Base-by-base conservation (phyloP, 2,329 filamentous ascomycete genomes). In the Penicillium glabrum region DNA sequence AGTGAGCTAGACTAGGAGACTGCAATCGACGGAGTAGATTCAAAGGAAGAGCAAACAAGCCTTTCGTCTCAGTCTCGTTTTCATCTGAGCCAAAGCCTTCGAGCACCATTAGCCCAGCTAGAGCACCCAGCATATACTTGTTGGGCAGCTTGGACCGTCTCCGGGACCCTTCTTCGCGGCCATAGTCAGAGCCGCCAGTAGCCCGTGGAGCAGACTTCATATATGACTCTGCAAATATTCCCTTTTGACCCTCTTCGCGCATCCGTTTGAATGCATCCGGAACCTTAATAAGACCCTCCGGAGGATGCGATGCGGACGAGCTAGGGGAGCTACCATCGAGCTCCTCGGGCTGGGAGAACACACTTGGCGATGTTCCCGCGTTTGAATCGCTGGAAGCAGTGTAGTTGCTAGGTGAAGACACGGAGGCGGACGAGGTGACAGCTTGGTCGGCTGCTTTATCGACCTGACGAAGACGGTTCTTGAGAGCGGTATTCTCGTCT, bases 91-190 rank as follows among this genome's bases (percentile, higher is more conserved):
- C 82, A 54, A 93, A 81, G 1, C 91, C 91, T 75, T 97, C 92
- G 64, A 96, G 77, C 33, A 97, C 83, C 93, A 98, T 96, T 19
- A 98, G 80, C 14, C 91, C 92, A 24, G 93, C 93, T 57, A 98
- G 83, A 19, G 93, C 93, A 43, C 93, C 93, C 5, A 97, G 87
- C 90, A 97, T 95, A 63, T 97, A 82, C 76, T 96, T 96, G 68
- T 83, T 84, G 66, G 79, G 74, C 59, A 86, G 75, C 63, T 82
- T 79, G 35, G 82, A 81, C 44, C 79, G 77, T 60, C 73, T 73
- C 19, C 75, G 74, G 16, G 78, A 77, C 45, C 74, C 75, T 56
- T 77, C 74, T 54, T 73, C 72, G 62, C 64, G 70, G 62, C 79
- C 79, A 57, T 66, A 53, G 19, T 62, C 54, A 11, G 46, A 63